A percentile compares a stretch with the other conserved stretches of the same genome.
phyloP scores from a whole-genome alignment of 768 basidiomycete genomes.

The Amylocystis lapponica region DNA sequence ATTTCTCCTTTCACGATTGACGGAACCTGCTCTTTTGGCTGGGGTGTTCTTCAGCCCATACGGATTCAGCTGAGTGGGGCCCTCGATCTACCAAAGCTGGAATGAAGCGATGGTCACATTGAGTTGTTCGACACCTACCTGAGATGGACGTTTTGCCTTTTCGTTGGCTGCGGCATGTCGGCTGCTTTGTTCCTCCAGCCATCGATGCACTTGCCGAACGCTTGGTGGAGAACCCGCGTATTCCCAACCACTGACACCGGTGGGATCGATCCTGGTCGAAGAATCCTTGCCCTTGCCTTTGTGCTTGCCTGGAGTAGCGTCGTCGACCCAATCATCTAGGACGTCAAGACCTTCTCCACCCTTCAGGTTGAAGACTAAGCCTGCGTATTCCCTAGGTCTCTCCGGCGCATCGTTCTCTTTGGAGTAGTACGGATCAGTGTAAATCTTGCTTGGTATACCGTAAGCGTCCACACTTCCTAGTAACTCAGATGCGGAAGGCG shows the following conservation, averaged over 20 bases:
- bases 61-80: conserved; percentile 68
- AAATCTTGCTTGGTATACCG: conserved; percentile 53
- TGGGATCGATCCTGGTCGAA: conserved; percentile 13
- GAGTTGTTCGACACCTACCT: conserved; percentile 33
- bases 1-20: conserved; percentile 54
- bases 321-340: conserved; percentile 55
- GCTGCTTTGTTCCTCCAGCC: conserved; percentile 38
- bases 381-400: conserved; percentile 71
- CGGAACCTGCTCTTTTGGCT: conserved; percentile 30
- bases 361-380: conserved; percentile 65
- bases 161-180: conserved; percentile 1
- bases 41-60: conserved; percentile 64
- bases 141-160: conserved; percentile 37
- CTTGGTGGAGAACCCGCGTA: conserved; percentile 69
- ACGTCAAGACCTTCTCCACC: conserved; percentile 51
- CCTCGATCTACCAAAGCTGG: conserved; percentile 46
- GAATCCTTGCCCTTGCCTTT: conserved; percentile 2
- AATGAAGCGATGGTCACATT: not conserved
- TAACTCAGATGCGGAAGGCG: conserved; percentile 48
- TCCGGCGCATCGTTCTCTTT: conserved; percentile 62
- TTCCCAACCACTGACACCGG: conserved; percentile 67
- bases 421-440: conserved; percentile 80
- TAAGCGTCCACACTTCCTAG: conserved; percentile 37
- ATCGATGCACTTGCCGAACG: conserved; percentile 44
- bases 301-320: not conserved